Conservation (phyloP, 129 eudicot genomes). For the Pulicaria dysenterica region DNA sequence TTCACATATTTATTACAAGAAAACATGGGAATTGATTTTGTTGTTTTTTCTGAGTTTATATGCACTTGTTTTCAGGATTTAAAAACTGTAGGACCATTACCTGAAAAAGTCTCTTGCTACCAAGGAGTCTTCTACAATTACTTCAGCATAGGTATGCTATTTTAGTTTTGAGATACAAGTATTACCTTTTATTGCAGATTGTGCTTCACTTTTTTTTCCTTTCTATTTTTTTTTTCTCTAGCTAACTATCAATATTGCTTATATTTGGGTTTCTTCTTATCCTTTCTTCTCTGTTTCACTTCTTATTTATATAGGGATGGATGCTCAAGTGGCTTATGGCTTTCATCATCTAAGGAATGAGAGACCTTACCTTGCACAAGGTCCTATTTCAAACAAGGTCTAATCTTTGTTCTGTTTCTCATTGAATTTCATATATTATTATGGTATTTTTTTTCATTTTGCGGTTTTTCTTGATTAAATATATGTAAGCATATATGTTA, state of each 20-base stretch:
- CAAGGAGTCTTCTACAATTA: slow-evolving; percentile 95
- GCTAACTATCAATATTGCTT: background rate
- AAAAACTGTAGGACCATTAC: slow-evolving; percentile 54
- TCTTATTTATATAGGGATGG: slow-evolving; percentile 69
- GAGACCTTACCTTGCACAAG: slow-evolving; percentile 94
- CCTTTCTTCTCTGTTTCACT: background rate
- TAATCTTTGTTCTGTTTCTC: background rate
- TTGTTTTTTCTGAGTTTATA: background rate
- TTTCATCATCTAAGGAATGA: slow-evolving; percentile 86
- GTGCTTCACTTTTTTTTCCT: background rate
- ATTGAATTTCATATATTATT: background rate
- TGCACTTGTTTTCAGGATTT: slow-evolving; percentile 56
- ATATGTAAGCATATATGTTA: slow-evolving; percentile 19
- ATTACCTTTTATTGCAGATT: background rate
- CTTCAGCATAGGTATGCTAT: slow-evolving; percentile 80
- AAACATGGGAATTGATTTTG: background rate
- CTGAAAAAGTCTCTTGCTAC: slow-evolving; percentile 69
- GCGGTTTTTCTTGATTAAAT: background rate
- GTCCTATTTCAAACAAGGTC: slow-evolving; percentile 95
- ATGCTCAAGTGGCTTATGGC: slow-evolving; percentile 97
- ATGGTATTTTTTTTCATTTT: background rate
- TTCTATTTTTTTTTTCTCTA: background rate
- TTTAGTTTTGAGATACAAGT: background rate
- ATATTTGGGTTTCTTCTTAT: background rate
- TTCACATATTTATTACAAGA: slow-evolving; percentile 15